Evolutionary conservation across 1,284 basidiomycete species (phyloP), one percentile per base, ranked within the genome.

Genomic region (Ceratobasidium theobromae): DNA sequence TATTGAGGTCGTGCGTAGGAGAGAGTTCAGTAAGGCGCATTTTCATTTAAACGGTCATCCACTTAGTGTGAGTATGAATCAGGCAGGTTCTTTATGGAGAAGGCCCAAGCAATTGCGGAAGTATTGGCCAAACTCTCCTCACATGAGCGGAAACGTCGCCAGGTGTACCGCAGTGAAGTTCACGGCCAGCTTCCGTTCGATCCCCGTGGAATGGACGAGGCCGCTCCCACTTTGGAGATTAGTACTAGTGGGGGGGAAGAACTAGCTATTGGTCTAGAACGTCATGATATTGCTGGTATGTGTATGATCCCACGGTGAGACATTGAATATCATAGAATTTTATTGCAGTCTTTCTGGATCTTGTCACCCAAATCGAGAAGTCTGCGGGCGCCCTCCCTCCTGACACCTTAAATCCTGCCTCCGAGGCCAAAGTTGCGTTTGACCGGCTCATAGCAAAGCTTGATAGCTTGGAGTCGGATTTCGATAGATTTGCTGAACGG

Each of bases 1-100:
- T 1, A 83, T 96, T 11, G 96, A 99, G 76, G 86, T 96, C 38
- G 90, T 96, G 0, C 81, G 95, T 65, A 80, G 96, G 62, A 90
- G 91, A 69, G 93, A 96, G 74, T 98, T 96, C 75, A 82, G 89
- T 86, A 69, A 77, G 82, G 75, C 32, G 23, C 28, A 48, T 58
- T 53, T 35, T 41, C 11, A 18, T 38, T 27, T 57, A 32, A 46
- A 28, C 38, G 27, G 30, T 30, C 5, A 16, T 33, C n/a, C 6
- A 16, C 28, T 65, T 18, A 54, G 5, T 27, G 28, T 23, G 1
- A 2, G 28, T 45, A 25, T 28, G 30, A 54, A 30, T 8, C 60
- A 91, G 89, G 84, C 45, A 81, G 83, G 18, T 89, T 92, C 73
- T 89, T 95, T 74, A 86, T 86, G 69, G 87, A 88, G 69, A 81